A percentile compares a stretch with the other conserved stretches of the same genome.
These are phyloP conservation scores for Rusavskia elegans DNA, from an alignment of 495 filamentous ascomycete species.

Conservation along the genomic window DNA sequence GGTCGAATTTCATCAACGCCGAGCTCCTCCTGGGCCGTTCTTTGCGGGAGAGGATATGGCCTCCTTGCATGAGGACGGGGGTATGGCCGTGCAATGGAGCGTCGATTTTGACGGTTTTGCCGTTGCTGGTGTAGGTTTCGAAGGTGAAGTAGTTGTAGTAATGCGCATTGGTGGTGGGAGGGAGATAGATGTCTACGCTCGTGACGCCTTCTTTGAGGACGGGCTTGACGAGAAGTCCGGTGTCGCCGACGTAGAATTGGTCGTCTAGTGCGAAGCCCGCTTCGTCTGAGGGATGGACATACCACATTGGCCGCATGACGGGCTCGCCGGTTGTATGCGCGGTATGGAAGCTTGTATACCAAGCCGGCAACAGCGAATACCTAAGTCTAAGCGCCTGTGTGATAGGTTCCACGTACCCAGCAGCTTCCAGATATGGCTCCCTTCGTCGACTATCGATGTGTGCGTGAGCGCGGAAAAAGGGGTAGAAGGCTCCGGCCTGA, in stretches of 20 bases:
- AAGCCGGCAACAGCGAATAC: constrained; percentile 78
- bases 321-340: constrained; percentile 69
- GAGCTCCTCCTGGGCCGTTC: constrained; percentile 73
- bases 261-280: constrained; percentile 75
- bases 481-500: constrained; percentile 92
- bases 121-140: constrained; percentile 49
- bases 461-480: constrained; percentile 96
- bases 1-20: constrained; percentile 82
- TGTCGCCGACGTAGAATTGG: constrained; percentile 78
- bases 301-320: constrained; percentile 82
- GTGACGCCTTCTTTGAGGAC: constrained; percentile 59
- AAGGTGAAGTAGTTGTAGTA: constrained; percentile 95
- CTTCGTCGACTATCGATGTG: constrained; percentile 90
- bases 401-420: constrained; percentile 76
- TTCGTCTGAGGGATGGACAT: constrained; percentile 77
- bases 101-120: constrained; percentile 47
- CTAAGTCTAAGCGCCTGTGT: constrained; percentile 73
- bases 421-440: constrained; percentile 78
- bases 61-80: constrained; percentile 79
- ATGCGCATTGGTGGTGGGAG: constrained; percentile 48
- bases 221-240: constrained; percentile 78
- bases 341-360: constrained; percentile 95
- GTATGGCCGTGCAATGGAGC: constrained; percentile 66
- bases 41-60: constrained; percentile 79
- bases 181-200: constrained; percentile 67